Conservation (phyloP, 2,329 filamentous ascomycete genomes). For the Xylaria sp. region DNA sequence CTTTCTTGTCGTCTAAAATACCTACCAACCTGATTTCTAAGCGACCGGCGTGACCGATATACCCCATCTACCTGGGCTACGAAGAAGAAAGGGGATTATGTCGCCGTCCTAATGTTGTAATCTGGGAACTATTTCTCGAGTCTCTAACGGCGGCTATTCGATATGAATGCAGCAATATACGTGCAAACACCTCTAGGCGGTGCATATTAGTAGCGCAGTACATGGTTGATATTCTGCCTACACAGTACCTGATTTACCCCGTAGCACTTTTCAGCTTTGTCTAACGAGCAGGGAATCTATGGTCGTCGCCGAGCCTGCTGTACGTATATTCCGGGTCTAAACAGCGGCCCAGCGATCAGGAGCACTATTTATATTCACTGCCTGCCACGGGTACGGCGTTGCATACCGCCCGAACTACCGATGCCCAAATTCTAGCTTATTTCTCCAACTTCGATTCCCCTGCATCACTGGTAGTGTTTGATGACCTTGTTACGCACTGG, state of each 20-base stretch:
- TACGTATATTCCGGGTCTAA: not conserved
- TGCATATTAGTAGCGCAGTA: not conserved
- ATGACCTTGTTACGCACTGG: conserved; percentile 17
- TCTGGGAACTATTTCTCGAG: not conserved
- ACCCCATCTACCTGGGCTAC: not conserved
- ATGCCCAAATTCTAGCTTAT: conserved; percentile 21
- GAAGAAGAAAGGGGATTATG: not conserved
- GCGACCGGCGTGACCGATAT: conserved; percentile 31
- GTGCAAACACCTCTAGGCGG: not conserved
- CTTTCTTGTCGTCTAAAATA: not conserved
- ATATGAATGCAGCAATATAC: not conserved
- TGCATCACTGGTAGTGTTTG: conserved; percentile 28
- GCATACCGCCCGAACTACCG: conserved; percentile 10
- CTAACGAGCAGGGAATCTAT: not conserved
- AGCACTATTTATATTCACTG: not conserved
- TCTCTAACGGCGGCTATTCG: too few species aligned
- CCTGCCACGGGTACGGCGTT: not conserved
- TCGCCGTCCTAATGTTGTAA: too few species aligned
- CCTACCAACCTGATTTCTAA: conserved; percentile 17
- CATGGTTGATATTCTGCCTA: not conserved
- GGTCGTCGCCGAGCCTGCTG: not conserved
- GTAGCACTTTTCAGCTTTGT: not conserved
- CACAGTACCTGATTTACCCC: not conserved
- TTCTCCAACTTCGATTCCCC: conserved; percentile 23
- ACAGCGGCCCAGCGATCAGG: not conserved